phyloP scores from a whole-genome alignment of 2,329 filamentous ascomycete species.

The Achaetomium macrosporum region DNA sequence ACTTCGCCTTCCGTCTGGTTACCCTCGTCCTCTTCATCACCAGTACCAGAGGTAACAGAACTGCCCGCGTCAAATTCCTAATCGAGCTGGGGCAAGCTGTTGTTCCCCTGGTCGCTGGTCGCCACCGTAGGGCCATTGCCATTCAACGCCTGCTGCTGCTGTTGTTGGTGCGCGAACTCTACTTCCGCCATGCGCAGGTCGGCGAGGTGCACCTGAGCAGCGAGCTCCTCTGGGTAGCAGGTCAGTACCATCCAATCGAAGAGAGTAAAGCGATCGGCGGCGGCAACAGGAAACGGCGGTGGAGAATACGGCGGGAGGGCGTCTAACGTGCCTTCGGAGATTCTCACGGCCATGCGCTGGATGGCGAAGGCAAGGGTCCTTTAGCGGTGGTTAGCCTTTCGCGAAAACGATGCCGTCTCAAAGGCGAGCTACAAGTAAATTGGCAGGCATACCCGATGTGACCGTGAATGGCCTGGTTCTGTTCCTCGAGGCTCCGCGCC shows the following conservation, averaged over 20 bases:
- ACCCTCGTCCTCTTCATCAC: not conserved
- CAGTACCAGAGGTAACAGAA: not conserved
- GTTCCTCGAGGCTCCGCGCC: conserved; percentile 65
- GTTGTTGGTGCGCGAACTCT: not conserved
- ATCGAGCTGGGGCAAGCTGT: conserved; percentile 9
- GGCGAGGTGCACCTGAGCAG: conserved; percentile 15
- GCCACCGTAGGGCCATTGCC: not conserved
- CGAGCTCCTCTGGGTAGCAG: conserved; percentile 25
- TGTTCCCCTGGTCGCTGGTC: not conserved
- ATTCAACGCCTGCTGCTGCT: not conserved
- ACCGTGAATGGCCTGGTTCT: conserved; percentile 73
- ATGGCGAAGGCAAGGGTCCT: conserved; percentile 27
- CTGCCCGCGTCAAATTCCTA: conserved; percentile 7
- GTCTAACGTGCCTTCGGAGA: conserved; percentile 21
- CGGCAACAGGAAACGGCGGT: conserved; percentile 27
- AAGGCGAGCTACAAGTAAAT: not conserved
- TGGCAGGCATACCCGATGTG: conserved; percentile 50
- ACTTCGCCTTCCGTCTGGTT: not conserved
- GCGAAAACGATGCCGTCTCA: not conserved
- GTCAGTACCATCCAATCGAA: conserved; percentile 32
- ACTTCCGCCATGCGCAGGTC: conserved; percentile 1
- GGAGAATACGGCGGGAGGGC: conserved; percentile 23
- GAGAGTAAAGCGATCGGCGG: conserved; percentile 27
- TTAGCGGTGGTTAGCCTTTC: not conserved
- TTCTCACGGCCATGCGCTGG: conserved; percentile 13